Conservation (phyloP, 169 alveolate species). For the Theileria annulata region DNA sequence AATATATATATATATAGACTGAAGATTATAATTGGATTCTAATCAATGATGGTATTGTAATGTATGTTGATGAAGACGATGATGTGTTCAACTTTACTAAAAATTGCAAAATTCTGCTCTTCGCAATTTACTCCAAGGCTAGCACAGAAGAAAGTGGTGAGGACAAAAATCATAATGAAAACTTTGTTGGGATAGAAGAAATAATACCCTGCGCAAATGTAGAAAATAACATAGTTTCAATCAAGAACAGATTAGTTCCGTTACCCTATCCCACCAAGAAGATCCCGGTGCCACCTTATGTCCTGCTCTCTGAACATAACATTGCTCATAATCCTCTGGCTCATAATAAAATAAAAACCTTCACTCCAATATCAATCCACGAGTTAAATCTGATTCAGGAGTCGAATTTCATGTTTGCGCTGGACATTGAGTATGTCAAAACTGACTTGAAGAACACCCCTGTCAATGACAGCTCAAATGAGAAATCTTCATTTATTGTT, state of each 20-base stretch:
- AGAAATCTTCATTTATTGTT: conserved; percentile 21
- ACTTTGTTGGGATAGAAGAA: conserved; percentile 14
- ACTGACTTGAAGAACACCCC: conserved; percentile 27
- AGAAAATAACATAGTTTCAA: conserved; percentile 31
- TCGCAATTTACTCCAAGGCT: conserved; percentile 35
- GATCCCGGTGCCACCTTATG: conserved; percentile 57
- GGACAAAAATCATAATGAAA: not conserved
- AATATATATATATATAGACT: not conserved
- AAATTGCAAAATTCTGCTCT: conserved; percentile 49
- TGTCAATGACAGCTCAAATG: not conserved
- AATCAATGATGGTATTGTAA: conserved; percentile 54
- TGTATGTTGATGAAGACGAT: conserved; percentile 17
- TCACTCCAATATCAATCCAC: conserved; percentile 49
- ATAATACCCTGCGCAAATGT: conserved; percentile 29
- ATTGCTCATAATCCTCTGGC: conserved; percentile 68
- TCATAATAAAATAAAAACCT: conserved; percentile 47
- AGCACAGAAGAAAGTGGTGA: not conserved
- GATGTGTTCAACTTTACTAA: conserved; percentile 37
- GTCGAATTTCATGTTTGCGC: conserved; percentile 45
- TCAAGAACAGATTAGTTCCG: conserved; percentile 64
- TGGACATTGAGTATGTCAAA: conserved; percentile 65
- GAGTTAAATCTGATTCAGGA: conserved; percentile 44
- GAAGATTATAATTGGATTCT: conserved; percentile 52
- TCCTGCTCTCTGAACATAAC: conserved; percentile 53
- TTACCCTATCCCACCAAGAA: conserved; percentile 48